Evolutionary conservation across 2,329 filamentous ascomycete species (phyloP), one percentile per base, ranked within the genome.

Genomic region (Penicillium sp.): DNA sequence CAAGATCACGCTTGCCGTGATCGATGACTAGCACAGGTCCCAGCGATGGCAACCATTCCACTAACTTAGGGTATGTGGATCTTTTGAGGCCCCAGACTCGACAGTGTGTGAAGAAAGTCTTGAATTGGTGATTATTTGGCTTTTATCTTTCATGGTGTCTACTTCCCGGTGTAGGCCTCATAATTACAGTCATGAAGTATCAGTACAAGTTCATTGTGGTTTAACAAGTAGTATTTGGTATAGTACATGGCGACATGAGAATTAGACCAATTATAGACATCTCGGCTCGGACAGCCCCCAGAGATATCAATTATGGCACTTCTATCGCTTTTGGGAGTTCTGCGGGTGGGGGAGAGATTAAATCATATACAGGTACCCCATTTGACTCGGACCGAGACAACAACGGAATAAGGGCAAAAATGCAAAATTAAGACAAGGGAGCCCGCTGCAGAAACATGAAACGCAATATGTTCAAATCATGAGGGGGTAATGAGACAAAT

Each of bases 391-490:
- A n/a, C 14, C 22, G 6, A 31, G n/a, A 41, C 2, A n/a, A 31
- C 5, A 25, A 25, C 22, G 47, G n/a, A 22, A 49, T 8, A 49
- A 10, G 34, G 34, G 48, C 25, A n/a, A 50, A 39, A 22, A 58
- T 50, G 31, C 49, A 35, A 47, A 22, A 52, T 38, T 47, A 52
- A 51, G 48, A 53, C 22, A 51, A 17, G 52, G 42, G 15, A 41
- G 37, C 45, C 54, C 54, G 58, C 55, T 35, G 34, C 43, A 49
- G 37, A 58, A 47, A 50, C 28, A 31, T 25, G 34, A 56, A 39
- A 52, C 20, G 34, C 43, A 55, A 57, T 61, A 57, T 57, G 54
- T 58, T 57, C 61, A 63, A 31, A 37, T 52, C 49, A 39, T 63
- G 35, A 61, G 25, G 51, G 54, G 54, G 57, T 47, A 47, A 25